Base-by-base conservation (phyloP, 108 stramenopile species). In the Skeletonema menzelii region DNA sequence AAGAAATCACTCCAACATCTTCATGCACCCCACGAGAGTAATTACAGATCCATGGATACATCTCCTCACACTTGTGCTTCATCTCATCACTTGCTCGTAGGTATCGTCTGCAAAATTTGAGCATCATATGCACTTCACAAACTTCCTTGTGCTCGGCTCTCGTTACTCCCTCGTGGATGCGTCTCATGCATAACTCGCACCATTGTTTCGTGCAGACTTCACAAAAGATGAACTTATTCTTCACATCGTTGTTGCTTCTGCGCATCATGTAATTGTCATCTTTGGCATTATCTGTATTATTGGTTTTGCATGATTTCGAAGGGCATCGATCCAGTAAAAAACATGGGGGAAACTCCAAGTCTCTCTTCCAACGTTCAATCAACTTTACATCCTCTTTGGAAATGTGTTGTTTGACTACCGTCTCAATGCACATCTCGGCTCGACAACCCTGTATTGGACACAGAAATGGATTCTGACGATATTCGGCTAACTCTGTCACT, bases 21-120 rank as follows among this genome's bases (percentile, higher is more conserved):
- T 69, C 58, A 19, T 75, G 28, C 32, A 82, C 19, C 8, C 55
- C 53, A 8, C 49, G 32, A 6, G 79, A 78, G 37, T 86, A 86
- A 17, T 38, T 31, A 14, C 19, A 46, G n/a, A 86, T 76, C 85
- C 85, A 86, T 3, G 82, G 85, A 62, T 64, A 86, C 30, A 56
- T 71, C 8, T 37, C 59, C 56, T 80, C 59, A 47, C 80, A 82
- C 4, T 30, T 27, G 53, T 42, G 17, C n/a, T 80, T 69, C 27
- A 72, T 28, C 31, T 84, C 59, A 19, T 76, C 27, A 5, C 56
- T 37, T 8, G 83, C 79, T 14, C 58, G 64, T 28, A 65, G n/a
- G 46, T 83, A 83, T 7, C 78, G 67, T 32, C 66, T 34, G 47
- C 77, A 73, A 59, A 83, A 79, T 63, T 65, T 30, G 2, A 44